Evolutionary conservation across 257 asterid species (phyloP).

Genomic region (Plantago major): DNA sequence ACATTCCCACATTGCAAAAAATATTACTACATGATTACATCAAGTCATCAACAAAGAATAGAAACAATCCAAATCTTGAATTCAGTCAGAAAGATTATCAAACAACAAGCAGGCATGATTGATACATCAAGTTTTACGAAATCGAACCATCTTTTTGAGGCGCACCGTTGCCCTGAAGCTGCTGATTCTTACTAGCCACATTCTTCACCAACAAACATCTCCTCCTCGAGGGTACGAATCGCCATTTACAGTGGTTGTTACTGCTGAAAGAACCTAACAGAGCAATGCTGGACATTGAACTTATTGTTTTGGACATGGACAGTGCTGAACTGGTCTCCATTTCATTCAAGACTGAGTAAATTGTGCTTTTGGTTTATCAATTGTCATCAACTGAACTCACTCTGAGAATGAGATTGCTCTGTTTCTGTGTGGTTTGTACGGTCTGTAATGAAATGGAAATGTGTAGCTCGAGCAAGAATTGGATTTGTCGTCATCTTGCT

Average conservation of each 20-base stretch:
- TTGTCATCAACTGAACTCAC: neutral
- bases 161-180: constrained; percentile 18
- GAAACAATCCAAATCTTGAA: neutral
- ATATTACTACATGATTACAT: neutral
- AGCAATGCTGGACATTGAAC: constrained; percentile 22
- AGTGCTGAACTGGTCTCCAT: constrained; percentile 35
- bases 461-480: too few species aligned
- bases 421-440: too few species aligned
- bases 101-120: neutral
- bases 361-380: neutral
- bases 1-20: neutral
- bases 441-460: too few species aligned
- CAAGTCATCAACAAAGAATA: neutral
- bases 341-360: neutral
- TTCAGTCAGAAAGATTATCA: too few species aligned
- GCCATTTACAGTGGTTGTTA: constrained; percentile 33
- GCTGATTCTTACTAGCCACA: constrained; percentile 42
- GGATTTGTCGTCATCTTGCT: too few species aligned
- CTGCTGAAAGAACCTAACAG: constrained; percentile 20
- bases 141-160: constrained; percentile 21
- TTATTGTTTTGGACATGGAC: constrained; percentile 23
- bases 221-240: constrained; percentile 21
- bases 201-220: constrained; percentile 33
- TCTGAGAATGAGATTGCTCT: too few species aligned
- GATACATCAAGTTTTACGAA: neutral